Conservation (phyloP, 2,329 filamentous ascomycete genomes). For the Alternaria atra region DNA sequence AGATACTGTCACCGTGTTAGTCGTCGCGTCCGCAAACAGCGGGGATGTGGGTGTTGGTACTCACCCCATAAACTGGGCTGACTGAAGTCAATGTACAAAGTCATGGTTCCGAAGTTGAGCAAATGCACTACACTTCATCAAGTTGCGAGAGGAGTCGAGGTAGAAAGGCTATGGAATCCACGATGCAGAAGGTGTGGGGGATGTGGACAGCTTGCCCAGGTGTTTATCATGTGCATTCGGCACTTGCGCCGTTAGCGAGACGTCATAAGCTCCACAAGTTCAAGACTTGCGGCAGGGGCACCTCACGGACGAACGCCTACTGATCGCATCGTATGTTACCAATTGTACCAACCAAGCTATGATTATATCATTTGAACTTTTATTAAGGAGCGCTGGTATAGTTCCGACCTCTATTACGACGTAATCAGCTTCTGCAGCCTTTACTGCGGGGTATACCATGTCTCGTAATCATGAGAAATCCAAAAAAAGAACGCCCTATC, state of each 20-base stretch:
- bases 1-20: conserved; percentile 67
- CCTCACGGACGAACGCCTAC: background rate
- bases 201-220: conserved; percentile 34
- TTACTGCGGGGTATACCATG: conserved; percentile 10
- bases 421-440: background rate
- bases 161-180: conserved; percentile 2
- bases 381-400: background rate
- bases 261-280: conserved; percentile 37
- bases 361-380: background rate
- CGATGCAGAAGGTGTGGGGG: conserved; percentile 22
- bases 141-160: background rate
- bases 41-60: conserved; percentile 25
- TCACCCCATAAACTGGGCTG: conserved; percentile 60
- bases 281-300: background rate
- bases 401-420: background rate
- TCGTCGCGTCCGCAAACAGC: conserved; percentile 6
- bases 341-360: background rate
- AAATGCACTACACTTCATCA: background rate
- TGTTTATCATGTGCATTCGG: conserved; percentile 30
- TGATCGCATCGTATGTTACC: background rate
- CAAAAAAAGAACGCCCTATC: background rate
- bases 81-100: conserved; percentile 53
- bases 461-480: background rate
- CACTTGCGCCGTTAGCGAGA: conserved; percentile 35
- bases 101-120: conserved; percentile 24